A percentile compares a stretch with the other conserved stretches of the same genome.
Evolutionary conservation across 495 filamentous ascomycete genomes (phyloP).

Genomic region (Podospora anserina): DNA sequence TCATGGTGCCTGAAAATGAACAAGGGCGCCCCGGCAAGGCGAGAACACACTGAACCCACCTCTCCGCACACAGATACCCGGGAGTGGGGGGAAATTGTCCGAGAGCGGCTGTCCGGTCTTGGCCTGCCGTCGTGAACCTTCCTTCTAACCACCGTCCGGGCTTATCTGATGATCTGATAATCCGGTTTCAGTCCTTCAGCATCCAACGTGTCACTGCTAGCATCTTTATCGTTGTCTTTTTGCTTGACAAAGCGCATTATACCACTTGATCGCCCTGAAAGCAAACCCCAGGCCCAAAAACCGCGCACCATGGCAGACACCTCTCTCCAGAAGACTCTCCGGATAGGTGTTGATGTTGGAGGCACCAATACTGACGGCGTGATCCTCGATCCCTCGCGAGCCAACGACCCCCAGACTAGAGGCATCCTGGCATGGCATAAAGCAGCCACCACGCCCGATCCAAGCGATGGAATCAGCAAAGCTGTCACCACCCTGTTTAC

Average conservation of each 20-base stretch:
- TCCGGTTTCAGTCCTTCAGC: background rate
- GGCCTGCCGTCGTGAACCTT: background rate
- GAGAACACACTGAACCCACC: background rate
- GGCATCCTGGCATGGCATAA: slow-evolving; percentile 55
- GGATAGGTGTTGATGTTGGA: slow-evolving; percentile 49
- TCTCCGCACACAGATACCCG: background rate
- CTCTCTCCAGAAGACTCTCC: slow-evolving; percentile 20
- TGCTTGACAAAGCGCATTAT: background rate
- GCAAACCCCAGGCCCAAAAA: background rate
- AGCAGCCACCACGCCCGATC: slow-evolving; percentile 56
- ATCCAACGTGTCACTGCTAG: background rate
- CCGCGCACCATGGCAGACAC: background rate
- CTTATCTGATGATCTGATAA: background rate
- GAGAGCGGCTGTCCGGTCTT: slow-evolving; percentile 4
- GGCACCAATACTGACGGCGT: slow-evolving; percentile 64
- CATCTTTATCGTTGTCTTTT: background rate
- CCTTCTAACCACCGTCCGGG: background rate
- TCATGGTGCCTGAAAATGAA: background rate
- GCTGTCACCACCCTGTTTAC: slow-evolving; percentile 49
- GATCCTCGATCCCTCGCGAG: slow-evolving; percentile 49
- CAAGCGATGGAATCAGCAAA: slow-evolving; percentile 52
- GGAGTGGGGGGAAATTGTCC: background rate
- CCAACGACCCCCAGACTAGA: slow-evolving; percentile 31
- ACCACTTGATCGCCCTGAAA: background rate
- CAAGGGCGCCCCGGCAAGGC: background rate